Evolutionary conservation across 2,329 filamentous ascomycete genomes (phyloP).

Genomic region (Coniosporium tulheliwenetii): DNA sequence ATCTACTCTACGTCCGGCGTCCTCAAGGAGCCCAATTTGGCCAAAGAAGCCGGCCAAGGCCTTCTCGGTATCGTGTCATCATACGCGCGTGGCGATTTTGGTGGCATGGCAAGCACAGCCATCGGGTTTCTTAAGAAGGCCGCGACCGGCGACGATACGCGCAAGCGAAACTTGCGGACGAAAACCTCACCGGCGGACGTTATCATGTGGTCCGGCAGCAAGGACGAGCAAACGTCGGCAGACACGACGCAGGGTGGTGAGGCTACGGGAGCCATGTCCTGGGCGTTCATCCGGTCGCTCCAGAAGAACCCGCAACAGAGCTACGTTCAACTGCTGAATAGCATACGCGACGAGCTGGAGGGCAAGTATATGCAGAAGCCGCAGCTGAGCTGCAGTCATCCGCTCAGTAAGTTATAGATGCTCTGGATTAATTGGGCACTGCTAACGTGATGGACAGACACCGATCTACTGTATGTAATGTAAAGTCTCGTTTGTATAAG

Average conservation of each 20-base stretch:
- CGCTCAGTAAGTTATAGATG: constrained; percentile 53
- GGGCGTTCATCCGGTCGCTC: constrained; percentile 83
- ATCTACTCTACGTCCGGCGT: constrained; percentile 68
- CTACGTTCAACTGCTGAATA: constrained; percentile 91
- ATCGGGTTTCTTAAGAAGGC: constrained; percentile 80
- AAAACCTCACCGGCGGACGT: constrained; percentile 93
- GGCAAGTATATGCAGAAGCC: constrained; percentile 88
- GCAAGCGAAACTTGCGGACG: constrained; percentile 63
- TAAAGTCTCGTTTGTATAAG: constrained; percentile 8
- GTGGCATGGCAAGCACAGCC: constrained; percentile 64
- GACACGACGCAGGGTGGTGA: constrained; percentile 79
- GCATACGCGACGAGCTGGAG: constrained; percentile 75
- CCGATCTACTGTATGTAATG: constrained; percentile 29
- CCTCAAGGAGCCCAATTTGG: constrained; percentile 67
- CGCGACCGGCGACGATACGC: constrained; percentile 46
- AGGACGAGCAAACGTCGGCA: constrained; percentile 89
- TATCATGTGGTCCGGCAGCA: constrained; percentile 94
- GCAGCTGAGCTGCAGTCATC: constrained; percentile 90
- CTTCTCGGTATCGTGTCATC: constrained; percentile 56
- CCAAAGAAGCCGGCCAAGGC: constrained; percentile 62
- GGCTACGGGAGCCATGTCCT: constrained; percentile 96
- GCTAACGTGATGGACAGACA: constrained; percentile 16
- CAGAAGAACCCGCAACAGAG: constrained; percentile 91
- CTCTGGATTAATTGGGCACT: background rate
- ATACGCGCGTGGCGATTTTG: constrained; percentile 72